These are phyloP conservation scores for Lachancea cidri DNA, from an alignment of 805 yeast genomes.

Conservation along the genomic window DNA sequence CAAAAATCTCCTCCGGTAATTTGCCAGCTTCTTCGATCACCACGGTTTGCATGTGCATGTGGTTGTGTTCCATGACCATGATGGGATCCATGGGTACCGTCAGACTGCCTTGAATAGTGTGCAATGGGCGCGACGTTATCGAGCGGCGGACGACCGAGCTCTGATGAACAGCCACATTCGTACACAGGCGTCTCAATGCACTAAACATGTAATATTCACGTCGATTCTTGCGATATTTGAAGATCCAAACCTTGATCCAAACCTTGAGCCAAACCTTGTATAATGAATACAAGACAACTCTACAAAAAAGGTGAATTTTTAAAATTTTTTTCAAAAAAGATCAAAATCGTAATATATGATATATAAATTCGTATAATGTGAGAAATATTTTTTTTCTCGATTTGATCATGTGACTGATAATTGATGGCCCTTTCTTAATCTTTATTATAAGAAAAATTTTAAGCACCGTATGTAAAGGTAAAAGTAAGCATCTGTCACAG, in stretches of 20 bases:
- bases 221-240: not conserved
- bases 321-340: not conserved
- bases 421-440: not conserved
- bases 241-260: not conserved
- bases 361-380: too few species aligned
- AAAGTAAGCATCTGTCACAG: not conserved
- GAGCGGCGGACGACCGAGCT: not conserved
- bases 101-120: not conserved
- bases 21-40: not conserved
- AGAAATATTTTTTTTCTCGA: too few species aligned
- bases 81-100: not conserved
- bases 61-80: too few species aligned
- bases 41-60: not conserved
- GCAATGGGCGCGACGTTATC: not conserved
- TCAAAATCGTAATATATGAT: not conserved
- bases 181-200: not conserved
- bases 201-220: not conserved
- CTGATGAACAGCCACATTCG: not conserved
- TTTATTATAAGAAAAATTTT: not conserved
- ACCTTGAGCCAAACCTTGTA: too few species aligned
- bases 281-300: too few species aligned
- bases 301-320: not conserved
- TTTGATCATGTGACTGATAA: too few species aligned
- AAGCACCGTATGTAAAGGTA: not conserved
- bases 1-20: slow-evolving; percentile 27